Conservation (phyloP, 2,329 filamentous ascomycete species). For the Microdochium trichocladiopsis region DNA sequence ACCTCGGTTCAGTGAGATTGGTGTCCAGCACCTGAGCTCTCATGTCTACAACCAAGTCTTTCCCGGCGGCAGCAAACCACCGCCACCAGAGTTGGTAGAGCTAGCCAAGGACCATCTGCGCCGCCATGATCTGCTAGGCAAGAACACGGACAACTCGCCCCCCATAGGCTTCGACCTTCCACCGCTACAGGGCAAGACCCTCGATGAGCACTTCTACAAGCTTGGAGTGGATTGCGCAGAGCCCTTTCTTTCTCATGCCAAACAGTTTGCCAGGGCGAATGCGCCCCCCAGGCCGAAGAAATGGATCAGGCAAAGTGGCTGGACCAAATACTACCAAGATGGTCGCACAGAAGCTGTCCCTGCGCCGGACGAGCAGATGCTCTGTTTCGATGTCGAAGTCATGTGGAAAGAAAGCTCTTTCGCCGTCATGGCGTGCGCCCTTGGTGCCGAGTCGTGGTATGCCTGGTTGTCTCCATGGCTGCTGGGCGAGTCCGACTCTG, state of each 20-base stretch:
- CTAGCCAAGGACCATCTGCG: conserved; percentile 76
- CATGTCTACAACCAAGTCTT: conserved; percentile 84
- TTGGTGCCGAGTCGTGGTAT: conserved; percentile 88
- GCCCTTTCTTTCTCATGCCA: conserved; percentile 71
- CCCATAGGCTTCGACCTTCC: conserved; percentile 87
- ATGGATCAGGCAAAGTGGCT: conserved; percentile 78
- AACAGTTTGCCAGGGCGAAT: conserved; percentile 60
- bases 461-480: conserved; percentile 96
- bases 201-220: conserved; percentile 92
- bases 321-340: conserved; percentile 85
- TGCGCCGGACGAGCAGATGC: conserved; percentile 70
- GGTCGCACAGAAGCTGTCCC: conserved; percentile 64
- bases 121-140: conserved; percentile 82
- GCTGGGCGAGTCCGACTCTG: conserved; percentile 68
- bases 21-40: conserved; percentile 85
- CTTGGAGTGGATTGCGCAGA: conserved; percentile 82
- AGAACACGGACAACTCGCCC: conserved; percentile 69
- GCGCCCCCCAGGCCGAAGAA: conserved; percentile 53
- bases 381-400: conserved; percentile 94
- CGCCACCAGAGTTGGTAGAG: conserved; percentile 66
- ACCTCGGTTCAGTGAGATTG: conserved; percentile 83
- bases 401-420: conserved; percentile 91
- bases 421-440: conserved; percentile 94
- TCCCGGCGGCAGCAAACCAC: conserved; percentile 42
- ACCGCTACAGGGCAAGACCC: conserved; percentile 64